Evolutionary conservation across 169 alveolate genomes (phyloP).

Genomic region (Plasmodium vinckei): DNA sequence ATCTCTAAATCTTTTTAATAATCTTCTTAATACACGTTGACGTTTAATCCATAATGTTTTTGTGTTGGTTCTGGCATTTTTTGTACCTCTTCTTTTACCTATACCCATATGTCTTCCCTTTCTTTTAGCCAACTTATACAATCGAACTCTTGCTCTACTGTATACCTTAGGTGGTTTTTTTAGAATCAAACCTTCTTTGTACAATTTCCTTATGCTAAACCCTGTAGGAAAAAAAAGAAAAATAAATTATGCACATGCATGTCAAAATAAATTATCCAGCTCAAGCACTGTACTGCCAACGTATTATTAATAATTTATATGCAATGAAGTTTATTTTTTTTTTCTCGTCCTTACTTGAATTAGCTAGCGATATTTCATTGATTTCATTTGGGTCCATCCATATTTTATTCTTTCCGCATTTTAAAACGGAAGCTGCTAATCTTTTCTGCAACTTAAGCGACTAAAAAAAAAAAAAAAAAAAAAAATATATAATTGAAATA

Average conservation of each 20-base stretch:
- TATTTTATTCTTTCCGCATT: constrained; percentile 97
- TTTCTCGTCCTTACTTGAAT: constrained; percentile 92
- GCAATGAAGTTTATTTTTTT: constrained; percentile 1
- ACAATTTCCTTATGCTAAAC: constrained; percentile 95
- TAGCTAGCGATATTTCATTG: constrained; percentile 97
- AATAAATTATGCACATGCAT: not conserved
- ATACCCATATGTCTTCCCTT: constrained; percentile 98
- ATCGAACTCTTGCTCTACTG: constrained; percentile 95
- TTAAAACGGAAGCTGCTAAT: constrained; percentile 97
- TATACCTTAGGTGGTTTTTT: constrained; percentile 97
- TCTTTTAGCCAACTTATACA: constrained; percentile 94
- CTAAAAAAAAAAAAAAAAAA: constrained; percentile 65
- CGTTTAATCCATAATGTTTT: constrained; percentile 98
- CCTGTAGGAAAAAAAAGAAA: constrained; percentile 30
- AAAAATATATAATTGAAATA: not conserved
- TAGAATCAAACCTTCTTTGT: constrained; percentile 97
- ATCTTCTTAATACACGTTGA: constrained; percentile 98
- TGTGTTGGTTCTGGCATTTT: constrained; percentile 97
- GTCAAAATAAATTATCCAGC: not conserved
- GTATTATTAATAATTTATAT: too few species aligned
- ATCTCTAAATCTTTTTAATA: constrained; percentile 96
- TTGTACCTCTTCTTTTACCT: constrained; percentile 98
- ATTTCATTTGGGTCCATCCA: constrained; percentile 99
- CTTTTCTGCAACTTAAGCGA: constrained; percentile 96
- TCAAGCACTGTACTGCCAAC: too few species aligned